phyloP scores from a whole-genome alignment of 306 rosid species.

The Glycine soja region DNA sequence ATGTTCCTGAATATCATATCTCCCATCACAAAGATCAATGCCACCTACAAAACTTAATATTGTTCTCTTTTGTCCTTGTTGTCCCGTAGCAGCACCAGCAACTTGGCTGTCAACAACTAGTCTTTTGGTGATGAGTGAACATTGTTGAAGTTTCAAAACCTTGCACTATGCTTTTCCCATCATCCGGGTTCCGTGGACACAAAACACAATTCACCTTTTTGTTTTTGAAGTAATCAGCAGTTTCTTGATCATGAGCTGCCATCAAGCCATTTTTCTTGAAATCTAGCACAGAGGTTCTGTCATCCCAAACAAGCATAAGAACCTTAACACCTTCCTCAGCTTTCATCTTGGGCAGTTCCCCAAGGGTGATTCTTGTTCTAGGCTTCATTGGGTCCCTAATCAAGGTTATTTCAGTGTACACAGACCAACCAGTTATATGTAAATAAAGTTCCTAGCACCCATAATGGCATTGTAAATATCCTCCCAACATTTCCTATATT shows the following conservation, averaged over 20 bases:
- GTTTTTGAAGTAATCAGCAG: slow-evolving; percentile 61
- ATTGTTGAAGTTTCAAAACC: slow-evolving; percentile 64
- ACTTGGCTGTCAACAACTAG: slow-evolving; percentile 62
- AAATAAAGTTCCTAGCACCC: slow-evolving; percentile 69
- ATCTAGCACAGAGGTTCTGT: slow-evolving; percentile 65
- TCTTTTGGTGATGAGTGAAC: slow-evolving; percentile 94
- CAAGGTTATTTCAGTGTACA: slow-evolving; percentile 64
- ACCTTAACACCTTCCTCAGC: slow-evolving; percentile 79
- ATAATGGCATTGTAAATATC: slow-evolving; percentile 72
- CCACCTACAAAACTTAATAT: slow-evolving; percentile 80
- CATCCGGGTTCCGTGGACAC: slow-evolving; percentile 79
- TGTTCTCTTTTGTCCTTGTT: slow-evolving; percentile 49
- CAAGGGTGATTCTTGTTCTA: slow-evolving; percentile 52
- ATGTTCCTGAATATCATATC: slow-evolving; percentile 78
- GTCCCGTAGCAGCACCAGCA: background rate
- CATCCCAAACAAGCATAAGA: slow-evolving; percentile 89
- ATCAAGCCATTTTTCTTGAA: slow-evolving; percentile 77
- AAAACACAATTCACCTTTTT: slow-evolving; percentile 68
- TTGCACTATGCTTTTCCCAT: slow-evolving; percentile 67
- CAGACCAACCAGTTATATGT: slow-evolving; percentile 91
- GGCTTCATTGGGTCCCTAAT: slow-evolving; percentile 57
- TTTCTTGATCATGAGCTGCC: slow-evolving; percentile 83
- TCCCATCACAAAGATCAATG: slow-evolving; percentile 88
- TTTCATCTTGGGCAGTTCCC: slow-evolving; percentile 74
- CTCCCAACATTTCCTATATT: slow-evolving; percentile 74